Conservation (phyloP, 2,329 filamentous ascomycete genomes). For the Hypoxylon rubiginosum region DNA sequence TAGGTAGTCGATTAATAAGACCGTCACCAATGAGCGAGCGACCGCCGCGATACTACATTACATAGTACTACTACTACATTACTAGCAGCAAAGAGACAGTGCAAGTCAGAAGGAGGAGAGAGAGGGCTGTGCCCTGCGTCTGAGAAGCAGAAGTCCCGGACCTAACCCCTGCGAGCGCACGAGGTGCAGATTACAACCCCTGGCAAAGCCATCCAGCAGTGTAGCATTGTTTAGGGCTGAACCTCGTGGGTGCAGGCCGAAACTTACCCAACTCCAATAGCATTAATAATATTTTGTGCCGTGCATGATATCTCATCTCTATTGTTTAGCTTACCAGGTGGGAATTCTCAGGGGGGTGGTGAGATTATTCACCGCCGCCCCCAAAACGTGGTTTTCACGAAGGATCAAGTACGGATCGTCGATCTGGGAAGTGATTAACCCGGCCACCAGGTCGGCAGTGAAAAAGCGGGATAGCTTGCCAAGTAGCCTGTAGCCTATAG, state of each 20-base stretch:
- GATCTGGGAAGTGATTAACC: background rate
- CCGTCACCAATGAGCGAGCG: background rate
- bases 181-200: background rate
- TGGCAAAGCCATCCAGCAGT: too few species aligned
- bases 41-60: background rate
- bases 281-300: background rate
- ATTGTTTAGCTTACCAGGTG: background rate
- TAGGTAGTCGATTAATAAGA: background rate
- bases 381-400: background rate
- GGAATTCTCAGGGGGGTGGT: background rate
- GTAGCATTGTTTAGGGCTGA: slow-evolving; percentile 1
- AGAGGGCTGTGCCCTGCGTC: background rate
- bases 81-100: background rate
- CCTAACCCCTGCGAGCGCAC: background rate
- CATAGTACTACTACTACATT: too few species aligned
- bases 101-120: background rate
- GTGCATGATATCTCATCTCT: background rate
- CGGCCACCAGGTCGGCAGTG: background rate
- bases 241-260: background rate
- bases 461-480: background rate
- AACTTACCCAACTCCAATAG: background rate
- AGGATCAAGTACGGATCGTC: background rate
- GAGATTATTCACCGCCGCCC: background rate
- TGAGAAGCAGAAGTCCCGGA: background rate
- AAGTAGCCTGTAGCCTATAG: background rate